These are phyloP conservation scores for Fistulifera pelliculosa DNA, from an alignment of 108 stramenopile genomes.

Conservation along the genomic window DNA sequence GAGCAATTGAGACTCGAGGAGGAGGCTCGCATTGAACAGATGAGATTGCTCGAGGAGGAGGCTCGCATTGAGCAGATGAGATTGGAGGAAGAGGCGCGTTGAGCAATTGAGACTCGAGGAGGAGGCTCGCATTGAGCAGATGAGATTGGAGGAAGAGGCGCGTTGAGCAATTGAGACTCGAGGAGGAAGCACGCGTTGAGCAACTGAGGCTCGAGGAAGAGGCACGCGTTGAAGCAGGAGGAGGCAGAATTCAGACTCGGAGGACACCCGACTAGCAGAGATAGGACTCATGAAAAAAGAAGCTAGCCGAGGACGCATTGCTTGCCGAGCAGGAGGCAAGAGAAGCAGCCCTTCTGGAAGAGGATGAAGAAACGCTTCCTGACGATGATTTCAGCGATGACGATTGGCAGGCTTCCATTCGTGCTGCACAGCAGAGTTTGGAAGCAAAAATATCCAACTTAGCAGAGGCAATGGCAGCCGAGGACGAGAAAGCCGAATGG, in stretches of 20 bases:
- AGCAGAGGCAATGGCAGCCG: conserved; percentile 13
- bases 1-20: conserved; percentile 8
- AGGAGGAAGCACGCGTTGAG: conserved; percentile 8
- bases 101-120: conserved; percentile 5
- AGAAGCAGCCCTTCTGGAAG: conserved; percentile 4
- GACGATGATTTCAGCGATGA: conserved; percentile 23
- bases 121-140: not conserved
- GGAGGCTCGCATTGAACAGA: conserved; percentile 10
- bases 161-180: not conserved
- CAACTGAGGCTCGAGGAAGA: conserved; percentile 8
- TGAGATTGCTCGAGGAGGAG: conserved; percentile 10
- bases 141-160: not conserved
- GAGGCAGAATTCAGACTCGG: no score
- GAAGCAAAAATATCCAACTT: conserved; percentile 28
- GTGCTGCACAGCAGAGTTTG: conserved; percentile 24
- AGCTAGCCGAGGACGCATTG: not conserved
- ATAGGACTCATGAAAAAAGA: not conserved
- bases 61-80: conserved; percentile 2
- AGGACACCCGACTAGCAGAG: conserved; percentile 13
- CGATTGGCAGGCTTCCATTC: conserved; percentile 30
- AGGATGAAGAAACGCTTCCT: conserved; percentile 10
- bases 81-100: conserved; percentile 3
- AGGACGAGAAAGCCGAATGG: conserved; percentile 28
- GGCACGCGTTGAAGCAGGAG: conserved; percentile 1
- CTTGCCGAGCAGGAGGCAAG: not conserved